Base-by-base conservation (phyloP, 176 grass and related monocot species). In the Aegilops tauschii region DNA sequence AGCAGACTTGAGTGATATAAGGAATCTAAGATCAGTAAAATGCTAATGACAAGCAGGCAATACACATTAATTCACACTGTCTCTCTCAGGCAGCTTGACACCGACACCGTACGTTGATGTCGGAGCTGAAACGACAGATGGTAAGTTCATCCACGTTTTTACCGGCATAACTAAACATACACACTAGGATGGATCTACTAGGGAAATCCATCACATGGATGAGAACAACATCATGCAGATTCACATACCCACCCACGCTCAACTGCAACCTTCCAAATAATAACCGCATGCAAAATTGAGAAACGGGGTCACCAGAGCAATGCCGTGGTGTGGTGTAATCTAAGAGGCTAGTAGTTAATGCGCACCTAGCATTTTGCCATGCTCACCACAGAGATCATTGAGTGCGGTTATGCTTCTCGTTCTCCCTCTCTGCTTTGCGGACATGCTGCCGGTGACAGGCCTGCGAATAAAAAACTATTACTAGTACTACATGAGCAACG, bases 381-480 rank as follows among this genome's bases (percentile, higher is more conserved):
- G 76, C 12, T 93, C 95, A 42, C 40, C 40, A 9, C 11, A 42
- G 40, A 42, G 40, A 42, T 42, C 40, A 68, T 97, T 94, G 29
- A 94, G 77, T 8, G 5, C 87, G 90, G 45, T 94, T 97, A 65
- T 91, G 92, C 81, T 97, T 97, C 32, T 34, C 32, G 32, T 34
- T 34, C 90, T 94, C 95, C 78, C 92, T 88, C 79, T 94, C 92
- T 3, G 92, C 74, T 80, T 97, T 97, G 54, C 32, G 65, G 64
- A 84, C 83, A 90, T 94, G 84, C 91, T 88, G 12, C 47, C 69
- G 74, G 84, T 23, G 21, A 85, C 18, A 79, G 78, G 84, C 50
- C 92, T 94, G 89, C 69, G 42, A 45, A 45, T 45, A 0, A 45
- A 45, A 45, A 45, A 45, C 44, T 12, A 45, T 12, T 12, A 42